These are phyloP conservation scores for Globisporangium heterothallicum DNA, from an alignment of 352 stramenopile genomes.

Conservation along the genomic window DNA sequence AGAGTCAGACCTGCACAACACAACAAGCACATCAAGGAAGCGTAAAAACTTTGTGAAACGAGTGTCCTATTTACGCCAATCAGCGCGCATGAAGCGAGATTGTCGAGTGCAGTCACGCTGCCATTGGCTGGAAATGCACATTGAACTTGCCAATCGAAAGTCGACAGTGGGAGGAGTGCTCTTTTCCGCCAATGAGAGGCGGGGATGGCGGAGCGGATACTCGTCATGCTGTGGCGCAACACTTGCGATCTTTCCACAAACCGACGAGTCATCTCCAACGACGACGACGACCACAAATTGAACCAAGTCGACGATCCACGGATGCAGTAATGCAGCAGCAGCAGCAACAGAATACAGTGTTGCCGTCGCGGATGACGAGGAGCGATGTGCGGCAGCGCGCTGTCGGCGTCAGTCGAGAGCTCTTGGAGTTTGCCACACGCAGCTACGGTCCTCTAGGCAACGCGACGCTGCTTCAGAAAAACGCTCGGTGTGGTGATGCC, in stretches of 20 bases:
- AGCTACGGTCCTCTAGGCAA: constrained; percentile 42
- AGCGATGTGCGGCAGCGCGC: constrained; percentile 29
- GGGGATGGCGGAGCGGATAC: too few relatives aligned
- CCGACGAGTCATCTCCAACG: background rate
- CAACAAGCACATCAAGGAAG: too few relatives aligned
- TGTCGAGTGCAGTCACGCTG: background rate
- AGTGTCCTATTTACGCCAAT: background rate
- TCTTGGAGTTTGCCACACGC: constrained; percentile 24
- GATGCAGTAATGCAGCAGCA: constrained; percentile 1
- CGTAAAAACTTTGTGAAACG: too few relatives aligned
- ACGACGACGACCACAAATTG: too few relatives aligned
- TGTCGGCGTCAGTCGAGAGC: constrained; percentile 18
- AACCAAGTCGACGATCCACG: too few relatives aligned
- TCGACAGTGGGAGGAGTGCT: background rate
- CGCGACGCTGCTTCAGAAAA: constrained; percentile 44
- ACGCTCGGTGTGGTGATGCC: constrained; percentile 34
- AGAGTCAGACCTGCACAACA: too few relatives aligned
- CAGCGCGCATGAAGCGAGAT: background rate
- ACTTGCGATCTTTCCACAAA: constrained; percentile 5
- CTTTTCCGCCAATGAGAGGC: constrained; percentile 9
- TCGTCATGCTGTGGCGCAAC: background rate
- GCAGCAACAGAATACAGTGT: background rate
- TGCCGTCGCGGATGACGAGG: background rate
- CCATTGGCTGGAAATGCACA: constrained; percentile 9
- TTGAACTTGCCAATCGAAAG: background rate